Conservation (phyloP, 2,329 filamentous ascomycete genomes). For the Botryotinia calthae region DNA sequence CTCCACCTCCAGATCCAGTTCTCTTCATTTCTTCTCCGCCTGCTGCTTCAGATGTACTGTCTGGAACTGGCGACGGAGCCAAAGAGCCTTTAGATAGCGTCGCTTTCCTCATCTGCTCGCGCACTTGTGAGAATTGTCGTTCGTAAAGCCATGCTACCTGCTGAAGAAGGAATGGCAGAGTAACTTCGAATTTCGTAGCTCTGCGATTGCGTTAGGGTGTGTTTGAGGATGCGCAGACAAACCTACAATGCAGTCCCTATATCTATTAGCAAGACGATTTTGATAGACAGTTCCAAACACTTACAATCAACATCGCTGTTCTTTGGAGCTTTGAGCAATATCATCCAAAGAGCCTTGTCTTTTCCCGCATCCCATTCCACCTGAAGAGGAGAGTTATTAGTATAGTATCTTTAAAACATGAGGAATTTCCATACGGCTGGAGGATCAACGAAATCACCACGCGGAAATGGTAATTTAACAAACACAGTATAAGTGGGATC, state of each 20-base stretch:
- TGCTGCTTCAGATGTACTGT: conserved; percentile 44
- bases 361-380: conserved; percentile 85
- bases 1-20: conserved; percentile 47
- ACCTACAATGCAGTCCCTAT: conserved; percentile 75
- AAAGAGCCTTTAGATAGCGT: conserved; percentile 55
- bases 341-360: conserved; percentile 85
- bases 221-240: not conserved
- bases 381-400: conserved; percentile 45
- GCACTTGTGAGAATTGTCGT: conserved; percentile 82
- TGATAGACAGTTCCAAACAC: conserved; percentile 26
- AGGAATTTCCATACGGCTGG: conserved; percentile 60
- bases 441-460: conserved; percentile 87
- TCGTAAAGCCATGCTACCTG: conserved; percentile 95
- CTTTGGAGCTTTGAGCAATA: conserved; percentile 77
- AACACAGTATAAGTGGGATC: conserved; percentile 62
- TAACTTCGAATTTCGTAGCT: conserved; percentile 76
- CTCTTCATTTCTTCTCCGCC: conserved; percentile 51
- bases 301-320: conserved; percentile 82
- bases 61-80: conserved; percentile 56
- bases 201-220: conserved; percentile 42
- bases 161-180: conserved; percentile 83
- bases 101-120: conserved; percentile 82
- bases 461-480: conserved; percentile 82
- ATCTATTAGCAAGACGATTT: conserved; percentile 24
- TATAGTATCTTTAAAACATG: not conserved